A percentile compares a stretch with the other conserved stretches of the same genome.
Evolutionary conservation across 2,329 filamentous ascomycete species (phyloP).

Genomic region (Claviceps capensis): DNA sequence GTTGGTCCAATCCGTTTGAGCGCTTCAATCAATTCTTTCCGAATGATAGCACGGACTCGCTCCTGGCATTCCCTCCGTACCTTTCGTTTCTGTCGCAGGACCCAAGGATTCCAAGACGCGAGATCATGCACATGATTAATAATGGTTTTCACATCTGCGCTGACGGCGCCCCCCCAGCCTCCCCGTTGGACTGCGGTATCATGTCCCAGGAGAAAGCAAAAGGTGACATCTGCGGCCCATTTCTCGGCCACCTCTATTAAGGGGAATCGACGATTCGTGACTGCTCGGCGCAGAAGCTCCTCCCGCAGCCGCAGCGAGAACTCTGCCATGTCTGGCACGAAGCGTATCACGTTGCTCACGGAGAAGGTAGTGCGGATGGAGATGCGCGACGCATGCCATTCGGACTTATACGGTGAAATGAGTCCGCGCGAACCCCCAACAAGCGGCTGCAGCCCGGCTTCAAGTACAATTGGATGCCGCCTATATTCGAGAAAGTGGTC

Average conservation of each 20-base stretch:
- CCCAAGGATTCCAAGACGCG: neutral
- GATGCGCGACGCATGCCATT: conserved; percentile 2
- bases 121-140: neutral
- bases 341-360: neutral
- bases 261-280: neutral
- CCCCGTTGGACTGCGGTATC: conserved; percentile 1
- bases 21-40: neutral
- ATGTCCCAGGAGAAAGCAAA: neutral
- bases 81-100: neutral
- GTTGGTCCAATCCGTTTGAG: neutral
- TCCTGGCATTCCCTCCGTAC: neutral
- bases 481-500: conserved; percentile 2
- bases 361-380: neutral
- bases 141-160: neutral
- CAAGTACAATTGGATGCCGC: neutral
- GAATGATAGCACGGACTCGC: neutral
- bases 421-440: conserved; percentile 1
- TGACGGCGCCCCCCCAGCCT: neutral
- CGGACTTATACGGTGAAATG: neutral
- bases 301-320: neutral
- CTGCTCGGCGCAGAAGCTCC: neutral
- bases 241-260: neutral
- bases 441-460: neutral
- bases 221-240: conserved; percentile 2
- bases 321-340: conserved; percentile 1